Evolutionary conservation across 306 rosid species (phyloP), one percentile per base, ranked within the genome.

Genomic region (Quercus bicolor): DNA sequence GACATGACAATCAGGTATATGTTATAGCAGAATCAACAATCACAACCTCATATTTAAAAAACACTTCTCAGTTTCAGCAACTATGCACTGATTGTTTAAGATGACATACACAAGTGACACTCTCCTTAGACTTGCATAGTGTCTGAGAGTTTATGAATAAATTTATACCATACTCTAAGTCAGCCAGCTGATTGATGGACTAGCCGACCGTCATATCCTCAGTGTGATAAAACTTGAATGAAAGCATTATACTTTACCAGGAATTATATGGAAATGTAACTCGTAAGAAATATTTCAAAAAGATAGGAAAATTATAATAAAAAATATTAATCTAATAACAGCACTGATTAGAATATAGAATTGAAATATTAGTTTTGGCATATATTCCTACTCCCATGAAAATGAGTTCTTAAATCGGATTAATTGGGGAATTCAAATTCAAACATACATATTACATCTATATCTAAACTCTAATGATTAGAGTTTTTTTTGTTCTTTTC

Each of bases 21-120:
- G 53, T 66, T 59, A 33, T 33, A 19, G 23, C 4, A 0, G 26
- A 1, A 19, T 59, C 11, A 79, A 11, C 24, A 24, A 75, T 79
- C 37, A 73, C 43, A 82, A 48, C 68, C 60, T 64, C 76, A n/a
- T 19, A 51, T 20, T 14, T 69, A 60, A 77, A 8, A 20, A 70
- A 71, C 20, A 54, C 16, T 4, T 78, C 71, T 53, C 15, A 64
- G 19, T 52, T 77, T 61, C 62, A 62, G 31, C 1, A 64, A 16
- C n/a, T 4, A 5, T 6, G 29, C 1, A 18, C 15, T 16, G 24
- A 10, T 10, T 31, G 51, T 19, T 66, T 7, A 28, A 31, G 72
- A 59, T 23, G 24, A 23, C 11, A 59, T 62, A 6, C 9, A 62
- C 2, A 16, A 62, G 40, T 68, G 52, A 19, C 16, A 68, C 15